Evolutionary conservation across 1,284 basidiomycete genomes (phyloP).

Genomic region (Singerocomus inundabilis): DNA sequence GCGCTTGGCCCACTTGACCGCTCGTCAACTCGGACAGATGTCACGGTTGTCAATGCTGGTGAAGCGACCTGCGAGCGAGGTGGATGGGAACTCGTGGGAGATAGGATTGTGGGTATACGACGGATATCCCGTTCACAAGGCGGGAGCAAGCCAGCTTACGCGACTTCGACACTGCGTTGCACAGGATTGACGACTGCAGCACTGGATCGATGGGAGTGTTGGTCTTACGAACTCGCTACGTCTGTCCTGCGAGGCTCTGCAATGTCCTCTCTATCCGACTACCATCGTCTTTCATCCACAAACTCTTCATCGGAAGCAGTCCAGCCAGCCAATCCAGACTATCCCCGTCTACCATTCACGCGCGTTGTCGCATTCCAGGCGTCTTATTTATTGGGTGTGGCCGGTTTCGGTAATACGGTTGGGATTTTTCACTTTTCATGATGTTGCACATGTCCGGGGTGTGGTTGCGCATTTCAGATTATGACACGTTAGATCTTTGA

Average conservation of each 20-base stretch:
- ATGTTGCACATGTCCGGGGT: slow-evolving; percentile 5
- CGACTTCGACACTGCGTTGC: slow-evolving; percentile 20
- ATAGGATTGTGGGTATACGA: slow-evolving; percentile 62
- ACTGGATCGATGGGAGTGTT: slow-evolving; percentile 77
- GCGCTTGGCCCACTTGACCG: slow-evolving; percentile 39
- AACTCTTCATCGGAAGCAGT: slow-evolving; percentile 8
- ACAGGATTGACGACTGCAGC: slow-evolving; percentile 60
- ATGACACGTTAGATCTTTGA: slow-evolving; percentile 8
- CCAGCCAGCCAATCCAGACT: slow-evolving; percentile 20
- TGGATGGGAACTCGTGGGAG: slow-evolving; percentile 63
- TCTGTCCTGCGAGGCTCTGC: slow-evolving; percentile 48
- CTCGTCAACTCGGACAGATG: slow-evolving; percentile 51
- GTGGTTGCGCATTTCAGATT: background rate
- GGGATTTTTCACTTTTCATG: slow-evolving; percentile 56
- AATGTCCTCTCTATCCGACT: slow-evolving; percentile 44
- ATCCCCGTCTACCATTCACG: slow-evolving; percentile 73
- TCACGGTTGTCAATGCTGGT: slow-evolving; percentile 51
- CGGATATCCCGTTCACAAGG: slow-evolving; percentile 52
- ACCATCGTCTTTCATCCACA: slow-evolving; percentile 18
- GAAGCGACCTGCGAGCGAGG: slow-evolving; percentile 69
- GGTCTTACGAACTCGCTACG: slow-evolving; percentile 64
- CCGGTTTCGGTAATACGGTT: slow-evolving; percentile 79
- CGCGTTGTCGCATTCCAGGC: slow-evolving; percentile 63
- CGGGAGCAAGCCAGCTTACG: slow-evolving; percentile 27
- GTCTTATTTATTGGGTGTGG: slow-evolving; percentile 50